Base-by-base conservation (phyloP, 1,139 yeast species). In the Magnusiomyces magnusii region DNA sequence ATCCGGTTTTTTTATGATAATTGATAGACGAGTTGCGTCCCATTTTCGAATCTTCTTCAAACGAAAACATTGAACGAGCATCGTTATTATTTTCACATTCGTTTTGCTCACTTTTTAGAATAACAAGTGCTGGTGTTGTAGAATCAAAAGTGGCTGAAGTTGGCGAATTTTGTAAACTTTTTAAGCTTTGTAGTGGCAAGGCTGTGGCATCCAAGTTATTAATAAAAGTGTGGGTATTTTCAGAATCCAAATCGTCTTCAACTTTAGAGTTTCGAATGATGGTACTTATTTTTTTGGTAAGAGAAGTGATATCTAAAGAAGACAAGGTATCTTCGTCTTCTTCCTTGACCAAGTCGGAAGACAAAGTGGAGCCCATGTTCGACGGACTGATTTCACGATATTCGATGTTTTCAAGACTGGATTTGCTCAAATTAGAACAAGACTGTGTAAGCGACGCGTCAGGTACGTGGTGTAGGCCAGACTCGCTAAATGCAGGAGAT, bases 11-110 rank as follows among this genome's bases (percentile, higher is more conserved):
- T 36, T 54, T 60, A 34, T 58, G 60, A 34, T 60, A 60, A 9
- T 56, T 57, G 13, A 60, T 56, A n/a, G 62, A 60, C 1, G 59
- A 51, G 51, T 53, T 60, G 39, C 62, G 55, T 27, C 62, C 60
- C 47, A 58, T 58, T 15, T 56, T 10, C 3, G 41, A 52, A 44
- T 60, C 61, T 49, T 60, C 62, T 57, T 60, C 62, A 57, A 44
- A 44, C 17, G 49, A 44, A 54, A 60, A 60, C 53, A 57, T 60
- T 1, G 62, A 60, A 24, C 55, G 57, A 39, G 19, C 44, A 39
- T 39, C 44, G 17, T n/a, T 19, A 39, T 9, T 19, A 19, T n/a
- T 19, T 3, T 39, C 44, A 24, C 49, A 2, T 21, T 21, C 3
- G 36, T 39, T 19, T 10, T 39, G 5, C 5, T 17, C 19, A 17